Evolutionary conservation across 306 rosid species (phyloP).

Genomic region (Arachis stenosperma): DNA sequence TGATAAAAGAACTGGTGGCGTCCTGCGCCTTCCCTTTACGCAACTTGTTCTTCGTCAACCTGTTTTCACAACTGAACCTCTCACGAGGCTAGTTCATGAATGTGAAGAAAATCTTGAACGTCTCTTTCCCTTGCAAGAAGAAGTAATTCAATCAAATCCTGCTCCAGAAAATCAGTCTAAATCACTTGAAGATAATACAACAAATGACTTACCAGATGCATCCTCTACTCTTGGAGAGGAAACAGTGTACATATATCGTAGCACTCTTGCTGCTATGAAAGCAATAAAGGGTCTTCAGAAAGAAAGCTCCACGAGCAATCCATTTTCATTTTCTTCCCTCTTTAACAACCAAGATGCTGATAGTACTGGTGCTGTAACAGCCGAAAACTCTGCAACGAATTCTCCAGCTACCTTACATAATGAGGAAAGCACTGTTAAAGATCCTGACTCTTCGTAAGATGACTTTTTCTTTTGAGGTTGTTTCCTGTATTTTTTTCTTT

Average conservation of each 20-base stretch:
- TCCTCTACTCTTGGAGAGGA: constrained; percentile 71
- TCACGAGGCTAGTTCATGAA: constrained; percentile 77
- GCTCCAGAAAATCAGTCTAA: constrained; percentile 40
- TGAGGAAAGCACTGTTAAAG: constrained; percentile 49
- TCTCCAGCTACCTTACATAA: constrained; percentile 57
- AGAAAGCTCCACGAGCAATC: constrained; percentile 85
- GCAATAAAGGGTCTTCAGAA: constrained; percentile 84
- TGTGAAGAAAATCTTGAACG: constrained; percentile 93
- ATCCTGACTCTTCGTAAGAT: constrained; percentile 39
- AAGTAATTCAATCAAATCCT: constrained; percentile 71
- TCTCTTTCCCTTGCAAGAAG: constrained; percentile 88
- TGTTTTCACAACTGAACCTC: constrained; percentile 79
- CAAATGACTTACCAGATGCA: constrained; percentile 39
- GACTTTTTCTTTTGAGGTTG: constrained; percentile 25
- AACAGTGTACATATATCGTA: constrained; percentile 61
- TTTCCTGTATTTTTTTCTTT: constrained; percentile 37
- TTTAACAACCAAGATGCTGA: constrained; percentile 67
- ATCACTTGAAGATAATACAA: constrained; percentile 28
- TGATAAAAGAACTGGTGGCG: constrained; percentile 88
- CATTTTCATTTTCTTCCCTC: constrained; percentile 78
- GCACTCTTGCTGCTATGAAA: constrained; percentile 90
- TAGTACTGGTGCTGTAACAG: constrained; percentile 74
- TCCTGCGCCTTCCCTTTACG: constrained; percentile 77
- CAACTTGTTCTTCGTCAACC: constrained; percentile 86
- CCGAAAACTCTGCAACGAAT: constrained; percentile 74